Evolutionary conservation across 768 basidiomycete genomes (phyloP).

Genomic region (Dacryopinax primogenitus): DNA sequence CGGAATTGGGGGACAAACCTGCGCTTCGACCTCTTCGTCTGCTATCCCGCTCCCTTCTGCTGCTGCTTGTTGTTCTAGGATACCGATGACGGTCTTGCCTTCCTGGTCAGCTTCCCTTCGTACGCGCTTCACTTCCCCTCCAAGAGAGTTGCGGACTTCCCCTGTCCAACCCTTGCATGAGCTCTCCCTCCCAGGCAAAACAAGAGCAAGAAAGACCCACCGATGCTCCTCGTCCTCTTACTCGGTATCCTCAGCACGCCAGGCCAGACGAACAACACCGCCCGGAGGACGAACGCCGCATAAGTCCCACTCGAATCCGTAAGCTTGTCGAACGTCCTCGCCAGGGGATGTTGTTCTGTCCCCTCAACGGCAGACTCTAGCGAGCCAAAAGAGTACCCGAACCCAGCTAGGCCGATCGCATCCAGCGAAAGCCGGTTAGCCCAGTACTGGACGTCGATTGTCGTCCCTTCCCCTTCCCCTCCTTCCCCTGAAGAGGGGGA

Average conservation of each 20-base stretch:
- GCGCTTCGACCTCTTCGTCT: slow-evolving; percentile 14
- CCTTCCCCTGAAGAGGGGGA: neutral
- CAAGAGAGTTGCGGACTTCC: neutral
- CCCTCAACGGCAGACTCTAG: neutral
- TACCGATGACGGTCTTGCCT: neutral
- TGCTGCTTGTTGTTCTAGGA: neutral
- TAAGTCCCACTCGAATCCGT: slow-evolving; percentile 18
- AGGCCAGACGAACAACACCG: slow-evolving; percentile 38
- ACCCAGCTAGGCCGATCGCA: slow-evolving; percentile 17
- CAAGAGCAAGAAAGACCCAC: neutral
- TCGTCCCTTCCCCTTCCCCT: neutral
- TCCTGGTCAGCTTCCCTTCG: neutral
- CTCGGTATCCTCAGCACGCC: neutral
- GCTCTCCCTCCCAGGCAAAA: neutral
- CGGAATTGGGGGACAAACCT: slow-evolving; percentile 12
- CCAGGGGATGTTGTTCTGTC: slow-evolving; percentile 1
- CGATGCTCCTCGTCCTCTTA: slow-evolving; percentile 1
- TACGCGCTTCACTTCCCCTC: slow-evolving; percentile 3
- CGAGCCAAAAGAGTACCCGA: slow-evolving; percentile 16
- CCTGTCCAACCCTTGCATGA: neutral
- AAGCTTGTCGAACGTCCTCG: slow-evolving; percentile 11
- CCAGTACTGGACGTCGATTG: slow-evolving; percentile 5
- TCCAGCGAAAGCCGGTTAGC: slow-evolving; percentile 12
- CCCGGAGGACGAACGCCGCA: slow-evolving; percentile 27
- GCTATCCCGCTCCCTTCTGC: slow-evolving; percentile 10